phyloP scores from a whole-genome alignment of 768 basidiomycete species.

The Plicaturopsis crispa region DNA sequence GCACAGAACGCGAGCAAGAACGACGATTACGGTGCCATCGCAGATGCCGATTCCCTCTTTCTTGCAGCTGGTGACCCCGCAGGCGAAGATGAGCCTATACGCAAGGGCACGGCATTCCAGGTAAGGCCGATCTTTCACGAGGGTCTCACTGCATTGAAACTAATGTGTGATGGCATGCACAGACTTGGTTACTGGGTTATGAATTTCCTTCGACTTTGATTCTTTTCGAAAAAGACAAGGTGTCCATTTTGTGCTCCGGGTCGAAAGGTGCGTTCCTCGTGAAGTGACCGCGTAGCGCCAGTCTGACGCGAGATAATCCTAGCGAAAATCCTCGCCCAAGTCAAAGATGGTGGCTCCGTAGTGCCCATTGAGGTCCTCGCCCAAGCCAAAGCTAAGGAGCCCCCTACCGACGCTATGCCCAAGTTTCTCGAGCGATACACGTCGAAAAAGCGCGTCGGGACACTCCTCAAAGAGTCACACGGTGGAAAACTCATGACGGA shows the following conservation, averaged over 20 bases:
- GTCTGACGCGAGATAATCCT: slow-evolving; percentile 4
- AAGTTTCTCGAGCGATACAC: slow-evolving; percentile 58
- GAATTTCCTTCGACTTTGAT: slow-evolving; percentile 95
- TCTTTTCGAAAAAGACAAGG: slow-evolving; percentile 69
- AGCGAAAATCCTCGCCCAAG: slow-evolving; percentile 85
- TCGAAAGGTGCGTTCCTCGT: slow-evolving; percentile 61
- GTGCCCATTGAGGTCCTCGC: slow-evolving; percentile 72
- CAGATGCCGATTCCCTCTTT: slow-evolving; percentile 61
- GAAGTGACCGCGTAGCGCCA: no score
- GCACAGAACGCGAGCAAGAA: slow-evolving; percentile 55
- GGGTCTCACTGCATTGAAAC: slow-evolving; percentile 4
- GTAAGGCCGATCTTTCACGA: slow-evolving; percentile 32
- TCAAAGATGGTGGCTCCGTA: slow-evolving; percentile 46
- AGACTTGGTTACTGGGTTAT: slow-evolving; percentile 97
- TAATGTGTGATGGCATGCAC: slow-evolving; percentile 1
- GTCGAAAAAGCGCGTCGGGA: slow-evolving; percentile 61
- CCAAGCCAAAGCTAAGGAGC: slow-evolving; percentile 76
- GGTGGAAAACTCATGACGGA: slow-evolving; percentile 82
- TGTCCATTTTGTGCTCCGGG: slow-evolving; percentile 78
- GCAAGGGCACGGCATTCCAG: slow-evolving; percentile 89
- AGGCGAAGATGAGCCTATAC: slow-evolving; percentile 82
- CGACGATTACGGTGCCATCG: slow-evolving; percentile 65
- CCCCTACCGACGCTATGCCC: slow-evolving; percentile 63
- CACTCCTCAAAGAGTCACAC: slow-evolving; percentile 75
- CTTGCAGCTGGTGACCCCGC: slow-evolving; percentile 73